Evolutionary conservation across 495 filamentous ascomycete species (phyloP), one percentile per base, ranked within the genome.

Genomic region (Neurospora hispaniola): DNA sequence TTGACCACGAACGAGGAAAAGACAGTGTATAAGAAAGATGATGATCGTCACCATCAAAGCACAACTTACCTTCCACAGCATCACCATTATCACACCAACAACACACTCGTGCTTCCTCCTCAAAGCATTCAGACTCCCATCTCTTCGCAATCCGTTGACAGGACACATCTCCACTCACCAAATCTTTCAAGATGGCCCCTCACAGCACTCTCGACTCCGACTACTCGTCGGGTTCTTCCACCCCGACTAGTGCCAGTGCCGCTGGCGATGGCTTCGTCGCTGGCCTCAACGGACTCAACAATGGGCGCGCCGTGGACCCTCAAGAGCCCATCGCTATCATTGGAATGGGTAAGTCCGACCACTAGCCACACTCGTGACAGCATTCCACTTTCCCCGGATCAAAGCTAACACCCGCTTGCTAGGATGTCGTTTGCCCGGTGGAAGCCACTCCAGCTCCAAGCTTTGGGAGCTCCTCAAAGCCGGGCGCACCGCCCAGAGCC

Each of bases 401-500:
- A 6, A 42, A 14, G 14, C 72, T 70, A 73, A 73, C 72, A 16
- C 42, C 42, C 5, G 42, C 40, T 38, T 16, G 4, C 3, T 4
- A 73, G 74, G 72, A 8, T 89, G 85, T 71, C 82, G 86, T 18
- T 83, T 90, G 43, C 87, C 89, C 27, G 88, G 83, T 0, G 77
- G 78, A 41, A 82, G 84, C 8, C 80, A 72, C 23, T 82, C 74
- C 40, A 79, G 82, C 2, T 80, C 82, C 31, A 76, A 76, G 11
- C 81, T 89, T 38, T 90, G 86, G 86, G 48, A 76, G 6, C 71
- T 76, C 4, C 62, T 79, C 12, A 7, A 71, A 48, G 23, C 48
- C 1, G 68, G 73, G 0, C 59, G 74, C 6, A 69, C 68, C 20
- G 69, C 72, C 18, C 69, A 39, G 3, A 74, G 66, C 69, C 68